phyloP scores from a whole-genome alignment of 2,329 filamentous ascomycete species.

The Alternaria triticina region DNA sequence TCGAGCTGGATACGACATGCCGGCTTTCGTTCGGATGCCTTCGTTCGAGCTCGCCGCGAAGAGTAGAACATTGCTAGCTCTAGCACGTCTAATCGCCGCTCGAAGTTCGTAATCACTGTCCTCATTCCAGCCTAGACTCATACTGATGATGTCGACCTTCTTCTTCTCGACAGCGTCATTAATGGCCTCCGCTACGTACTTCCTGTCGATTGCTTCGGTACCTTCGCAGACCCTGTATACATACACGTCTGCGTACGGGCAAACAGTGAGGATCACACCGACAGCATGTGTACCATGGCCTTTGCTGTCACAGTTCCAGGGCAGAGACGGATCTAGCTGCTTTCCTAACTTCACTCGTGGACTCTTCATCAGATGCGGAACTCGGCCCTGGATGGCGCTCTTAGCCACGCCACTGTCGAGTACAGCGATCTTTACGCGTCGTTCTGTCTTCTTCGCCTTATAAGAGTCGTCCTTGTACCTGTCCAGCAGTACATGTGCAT shows the following conservation, averaged over 20 bases:
- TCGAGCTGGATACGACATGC: slow-evolving; percentile 16
- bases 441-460: not conserved
- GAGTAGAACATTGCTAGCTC: not conserved
- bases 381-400: not conserved
- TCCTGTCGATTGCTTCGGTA: not conserved
- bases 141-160: slow-evolving; percentile 20
- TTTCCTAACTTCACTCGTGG: not conserved
- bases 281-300: slow-evolving; percentile 20
- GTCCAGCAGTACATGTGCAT: not conserved
- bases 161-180: slow-evolving; percentile 14
- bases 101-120: not conserved
- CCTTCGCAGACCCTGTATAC: slow-evolving; percentile 12
- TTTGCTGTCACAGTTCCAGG: not conserved
- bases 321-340: not conserved
- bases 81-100: not conserved
- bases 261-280: slow-evolving; percentile 13
- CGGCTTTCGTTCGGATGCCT: not conserved
- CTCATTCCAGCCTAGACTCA: slow-evolving; percentile 14
- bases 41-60: slow-evolving; percentile 18
- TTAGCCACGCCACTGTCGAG: not conserved
- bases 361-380: not conserved
- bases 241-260: slow-evolving; percentile 17
- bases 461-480: not conserved
- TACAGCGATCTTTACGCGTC: not conserved
- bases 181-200: slow-evolving; percentile 11